Evolutionary conservation across 345 rosid genomes (phyloP).

Genomic region (Trapa bicornis): DNA sequence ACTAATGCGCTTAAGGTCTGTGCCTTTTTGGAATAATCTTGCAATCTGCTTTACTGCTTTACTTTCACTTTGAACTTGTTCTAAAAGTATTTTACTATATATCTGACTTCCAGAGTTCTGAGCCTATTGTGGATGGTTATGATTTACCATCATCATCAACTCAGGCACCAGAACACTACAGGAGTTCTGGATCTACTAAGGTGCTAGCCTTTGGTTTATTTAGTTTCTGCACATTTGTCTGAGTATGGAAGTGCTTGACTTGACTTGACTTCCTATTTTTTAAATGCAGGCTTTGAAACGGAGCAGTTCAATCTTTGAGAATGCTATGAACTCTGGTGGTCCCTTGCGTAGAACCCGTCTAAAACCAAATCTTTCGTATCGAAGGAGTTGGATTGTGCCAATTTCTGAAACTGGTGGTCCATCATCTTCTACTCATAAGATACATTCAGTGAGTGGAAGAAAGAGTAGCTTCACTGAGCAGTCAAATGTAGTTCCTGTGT

Average conservation of each 20-base stretch:
- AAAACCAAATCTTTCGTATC: slow-evolving; percentile 54
- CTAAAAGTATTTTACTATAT: background rate
- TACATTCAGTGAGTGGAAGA: slow-evolving; percentile 15
- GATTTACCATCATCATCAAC: slow-evolving; percentile 25
- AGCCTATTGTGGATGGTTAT: slow-evolving; percentile 15
- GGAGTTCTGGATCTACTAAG: slow-evolving; percentile 40
- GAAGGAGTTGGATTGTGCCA: slow-evolving; percentile 25
- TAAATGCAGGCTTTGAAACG: slow-evolving; percentile 61
- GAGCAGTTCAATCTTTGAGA: slow-evolving; percentile 64
- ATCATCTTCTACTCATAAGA: slow-evolving; percentile 21
- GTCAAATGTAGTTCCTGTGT: slow-evolving; percentile 32
- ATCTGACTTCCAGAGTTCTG: slow-evolving; percentile 22
- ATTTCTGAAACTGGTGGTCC: slow-evolving; percentile 17
- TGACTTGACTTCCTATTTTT: background rate
- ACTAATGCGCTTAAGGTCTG: slow-evolving; percentile 41
- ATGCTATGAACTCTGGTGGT: slow-evolving; percentile 63
- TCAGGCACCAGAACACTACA: slow-evolving; percentile 29
- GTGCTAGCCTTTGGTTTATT: slow-evolving; percentile 1
- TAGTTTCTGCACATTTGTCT: background rate
- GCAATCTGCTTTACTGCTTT: background rate
- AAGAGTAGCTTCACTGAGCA: slow-evolving; percentile 16
- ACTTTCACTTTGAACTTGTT: slow-evolving; percentile 1
- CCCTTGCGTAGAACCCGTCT: slow-evolving; percentile 90
- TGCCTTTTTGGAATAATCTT: background rate
- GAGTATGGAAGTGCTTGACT: slow-evolving; percentile 8